phyloP scores from a whole-genome alignment of 2,329 filamentous ascomycete species.

The Leptodontidium sp. region DNA sequence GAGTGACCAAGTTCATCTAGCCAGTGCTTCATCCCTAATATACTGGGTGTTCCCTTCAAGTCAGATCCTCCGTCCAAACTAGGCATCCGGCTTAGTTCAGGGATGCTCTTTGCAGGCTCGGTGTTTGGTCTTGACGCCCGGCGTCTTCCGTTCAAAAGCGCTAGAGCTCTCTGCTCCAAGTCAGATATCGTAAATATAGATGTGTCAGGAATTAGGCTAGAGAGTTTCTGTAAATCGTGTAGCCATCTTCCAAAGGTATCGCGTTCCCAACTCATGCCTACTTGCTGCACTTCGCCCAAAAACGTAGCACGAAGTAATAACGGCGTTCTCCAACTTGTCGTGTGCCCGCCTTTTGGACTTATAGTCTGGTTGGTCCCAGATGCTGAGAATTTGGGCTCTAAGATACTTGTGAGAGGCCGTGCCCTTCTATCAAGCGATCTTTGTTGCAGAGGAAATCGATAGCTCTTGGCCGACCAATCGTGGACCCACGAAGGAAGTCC shows the following conservation, averaged over 20 bases:
- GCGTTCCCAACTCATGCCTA: slow-evolving; percentile 27
- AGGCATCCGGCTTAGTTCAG: slow-evolving; percentile 16
- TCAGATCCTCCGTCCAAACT: slow-evolving; percentile 14
- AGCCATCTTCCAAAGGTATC: slow-evolving; percentile 26
- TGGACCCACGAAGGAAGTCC: slow-evolving; percentile 36
- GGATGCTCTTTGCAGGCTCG: slow-evolving; percentile 14
- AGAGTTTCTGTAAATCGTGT: slow-evolving; percentile 28
- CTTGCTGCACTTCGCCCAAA: slow-evolving; percentile 23
- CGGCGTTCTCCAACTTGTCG: slow-evolving; percentile 6
- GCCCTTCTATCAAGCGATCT: slow-evolving; percentile 22
- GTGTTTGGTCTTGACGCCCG: slow-evolving; percentile 11
- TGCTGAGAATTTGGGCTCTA: slow-evolving; percentile 29
- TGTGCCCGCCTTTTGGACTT: slow-evolving; percentile 11
- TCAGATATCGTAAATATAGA: neutral
- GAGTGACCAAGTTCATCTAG: slow-evolving; percentile 79
- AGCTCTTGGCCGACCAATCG: slow-evolving; percentile 24
- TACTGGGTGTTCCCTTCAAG: slow-evolving; percentile 42
- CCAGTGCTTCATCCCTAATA: slow-evolving; percentile 83
- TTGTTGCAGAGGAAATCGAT: slow-evolving; percentile 26
- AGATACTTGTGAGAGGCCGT: slow-evolving; percentile 1
- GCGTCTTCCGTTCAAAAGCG: slow-evolving; percentile 13
- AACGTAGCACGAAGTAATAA: slow-evolving; percentile 17
- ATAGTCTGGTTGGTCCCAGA: slow-evolving; percentile 24
- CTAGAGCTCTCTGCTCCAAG: slow-evolving; percentile 16
- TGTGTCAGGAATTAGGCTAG: slow-evolving; percentile 5